Percentiles rank a stretch among this genome's conserved stretches.
Conservation (phyloP, 2,329 filamentous ascomycete species). For the Phialocephala subalpina region DNA sequence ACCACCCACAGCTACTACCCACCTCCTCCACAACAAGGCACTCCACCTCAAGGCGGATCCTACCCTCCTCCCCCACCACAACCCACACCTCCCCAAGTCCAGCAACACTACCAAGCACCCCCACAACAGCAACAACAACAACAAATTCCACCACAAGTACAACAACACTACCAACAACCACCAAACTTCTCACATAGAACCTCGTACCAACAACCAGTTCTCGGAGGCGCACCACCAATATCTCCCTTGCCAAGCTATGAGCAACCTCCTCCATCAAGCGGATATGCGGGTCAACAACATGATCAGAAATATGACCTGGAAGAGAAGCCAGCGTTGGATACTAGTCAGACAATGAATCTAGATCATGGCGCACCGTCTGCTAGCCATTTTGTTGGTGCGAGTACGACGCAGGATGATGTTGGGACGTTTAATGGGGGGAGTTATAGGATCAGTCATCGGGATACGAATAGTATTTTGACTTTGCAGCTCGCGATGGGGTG, state of each 20-base stretch:
- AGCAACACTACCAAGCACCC: constrained; percentile 17
- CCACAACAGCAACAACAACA: constrained; percentile 24
- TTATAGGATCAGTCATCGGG: constrained; percentile 91
- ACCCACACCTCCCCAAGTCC: constrained; percentile 15
- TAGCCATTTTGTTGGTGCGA: constrained; percentile 69
- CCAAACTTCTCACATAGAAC: constrained; percentile 44
- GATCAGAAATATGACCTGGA: constrained; percentile 32
- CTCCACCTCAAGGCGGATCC: constrained; percentile 14
- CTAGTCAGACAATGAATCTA: constrained; percentile 40
- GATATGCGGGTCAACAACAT: constrained; percentile 31
- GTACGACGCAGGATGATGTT: constrained; percentile 77
- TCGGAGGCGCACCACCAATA: constrained; percentile 15
- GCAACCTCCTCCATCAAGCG: constrained; percentile 36
- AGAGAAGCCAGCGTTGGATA: constrained; percentile 44
- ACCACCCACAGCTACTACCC: constrained; percentile 43
- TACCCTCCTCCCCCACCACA: constrained; percentile 23
- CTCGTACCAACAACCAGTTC: constrained; percentile 42
- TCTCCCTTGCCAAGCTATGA: constrained; percentile 29
- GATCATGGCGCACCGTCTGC: constrained; percentile 50
- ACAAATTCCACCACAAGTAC: constrained; percentile 32
- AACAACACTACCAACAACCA: constrained; percentile 38
- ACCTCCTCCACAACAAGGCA: constrained; percentile 38
- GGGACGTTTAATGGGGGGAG: constrained; percentile 98
- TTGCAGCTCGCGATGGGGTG: constrained; percentile 90
- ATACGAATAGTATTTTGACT: constrained; percentile 89